Percentiles rank a stretch among this genome's conserved stretches.
Conservation (phyloP, 441 rosid species). For the Gossypium schwendimanii region DNA sequence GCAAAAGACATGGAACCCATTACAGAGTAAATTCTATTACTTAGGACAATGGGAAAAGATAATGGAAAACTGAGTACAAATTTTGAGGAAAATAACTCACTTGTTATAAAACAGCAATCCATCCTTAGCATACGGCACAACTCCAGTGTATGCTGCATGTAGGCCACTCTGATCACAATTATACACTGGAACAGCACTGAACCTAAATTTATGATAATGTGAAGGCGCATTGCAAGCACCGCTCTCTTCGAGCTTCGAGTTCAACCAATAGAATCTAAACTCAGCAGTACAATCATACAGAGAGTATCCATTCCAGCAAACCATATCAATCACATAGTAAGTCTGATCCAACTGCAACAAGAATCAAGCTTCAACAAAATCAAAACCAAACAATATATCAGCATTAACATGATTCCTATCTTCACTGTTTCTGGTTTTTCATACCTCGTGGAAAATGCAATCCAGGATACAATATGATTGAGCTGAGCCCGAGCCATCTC, state of each 20-base stretch:
- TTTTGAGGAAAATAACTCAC: slow-evolving; percentile 32
- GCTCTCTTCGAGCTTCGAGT: slow-evolving; percentile 82
- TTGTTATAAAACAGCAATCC: slow-evolving; percentile 86
- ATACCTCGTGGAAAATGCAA: slow-evolving; percentile 93
- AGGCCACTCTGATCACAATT: slow-evolving; percentile 72
- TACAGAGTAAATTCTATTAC: neutral
- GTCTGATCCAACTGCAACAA: slow-evolving; percentile 66
- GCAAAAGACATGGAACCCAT: neutral
- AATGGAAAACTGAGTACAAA: neutral
- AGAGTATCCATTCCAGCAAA: slow-evolving; percentile 89
- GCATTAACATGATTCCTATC: neutral
- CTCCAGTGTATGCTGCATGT: slow-evolving; percentile 48
- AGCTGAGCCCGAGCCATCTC: slow-evolving; percentile 55
- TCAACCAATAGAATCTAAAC: slow-evolving; percentile 85
- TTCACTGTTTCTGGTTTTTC: neutral
- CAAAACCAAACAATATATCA: neutral
- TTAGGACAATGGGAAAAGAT: neutral
- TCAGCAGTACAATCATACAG: slow-evolving; percentile 84
- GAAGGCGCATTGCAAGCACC: slow-evolving; percentile 80
- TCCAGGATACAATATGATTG: slow-evolving; percentile 78
- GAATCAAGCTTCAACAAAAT: neutral
- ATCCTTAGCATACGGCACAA: slow-evolving; percentile 68
- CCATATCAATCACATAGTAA: slow-evolving; percentile 83
- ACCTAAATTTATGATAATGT: slow-evolving; percentile 55
- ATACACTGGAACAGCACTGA: slow-evolving; percentile 51